Evolutionary conservation across 2,329 filamentous ascomycete genomes (phyloP).

Genomic region (Rutstroemia sp.): DNA sequence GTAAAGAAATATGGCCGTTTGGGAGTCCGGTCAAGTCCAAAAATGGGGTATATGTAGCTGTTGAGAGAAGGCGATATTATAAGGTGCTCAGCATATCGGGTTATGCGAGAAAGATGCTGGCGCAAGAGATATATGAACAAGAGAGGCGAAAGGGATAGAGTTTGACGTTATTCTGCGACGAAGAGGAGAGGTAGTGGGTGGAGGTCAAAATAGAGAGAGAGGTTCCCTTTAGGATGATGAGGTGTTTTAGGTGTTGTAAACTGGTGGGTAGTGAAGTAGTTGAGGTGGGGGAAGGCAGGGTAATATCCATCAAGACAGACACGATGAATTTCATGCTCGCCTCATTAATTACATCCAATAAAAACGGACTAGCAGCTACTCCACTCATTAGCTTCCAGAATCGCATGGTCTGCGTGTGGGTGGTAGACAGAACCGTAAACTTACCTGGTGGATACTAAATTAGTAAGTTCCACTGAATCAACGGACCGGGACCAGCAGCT

Average conservation of each 20-base stretch:
- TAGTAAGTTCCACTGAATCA: no score
- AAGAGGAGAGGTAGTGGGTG: neutral
- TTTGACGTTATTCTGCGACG: neutral
- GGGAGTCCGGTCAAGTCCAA: neutral
- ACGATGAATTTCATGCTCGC: no score
- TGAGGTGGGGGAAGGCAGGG: neutral
- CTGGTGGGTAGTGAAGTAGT: neutral
- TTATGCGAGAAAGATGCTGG: neutral
- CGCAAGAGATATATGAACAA: neutral
- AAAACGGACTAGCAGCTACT: no score
- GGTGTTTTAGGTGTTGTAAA: neutral
- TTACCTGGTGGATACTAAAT: no score
- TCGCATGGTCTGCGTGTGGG: no score
- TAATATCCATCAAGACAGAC: neutral
- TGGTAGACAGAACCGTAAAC: no score
- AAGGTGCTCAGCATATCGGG: neutral
- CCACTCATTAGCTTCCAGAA: no score
- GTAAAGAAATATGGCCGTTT: constrained; percentile 1
- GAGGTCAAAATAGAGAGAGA: neutral
- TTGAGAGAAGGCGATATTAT: neutral
- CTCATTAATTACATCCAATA: no score
- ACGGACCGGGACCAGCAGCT: no score
- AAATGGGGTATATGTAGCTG: no score
- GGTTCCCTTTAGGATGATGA: neutral
- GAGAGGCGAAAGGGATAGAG: neutral